Base-by-base conservation (phyloP, 139 green algal genomes). In the Coelastrella sp. region DNA sequence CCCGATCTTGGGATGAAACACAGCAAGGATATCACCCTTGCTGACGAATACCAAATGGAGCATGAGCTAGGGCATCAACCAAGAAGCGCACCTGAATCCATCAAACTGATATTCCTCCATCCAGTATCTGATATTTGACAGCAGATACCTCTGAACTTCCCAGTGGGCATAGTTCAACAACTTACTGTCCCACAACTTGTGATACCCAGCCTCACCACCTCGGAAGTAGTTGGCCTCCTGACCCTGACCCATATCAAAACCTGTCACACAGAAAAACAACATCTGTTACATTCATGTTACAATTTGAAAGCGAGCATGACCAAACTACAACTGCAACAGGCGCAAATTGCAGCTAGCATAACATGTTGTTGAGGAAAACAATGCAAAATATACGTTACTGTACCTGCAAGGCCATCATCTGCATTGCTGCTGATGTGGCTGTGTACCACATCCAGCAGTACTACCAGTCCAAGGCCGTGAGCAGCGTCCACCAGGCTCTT, bases 401-500 rank as follows among this genome's bases (percentile, higher is more conserved):
- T n/a, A 88, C 92, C 92, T 86, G 95, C 94, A 41, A 99, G 85
- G 9, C 97, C 97, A 80, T 99, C 97, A 7, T 95, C 89, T 0
- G 64, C 88, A 82, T 98, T 99, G 88, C 64, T 93, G 66, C 86
- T 94, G 71, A 97, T 95, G 90, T 99, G 97, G 13, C 83, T 94
- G 89, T 99, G 96, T 57, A 99, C 94, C 23, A 99, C 88, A 81
- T 99, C 97, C 82, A 99, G 90, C 69, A 99, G 89, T 68, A 99
- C 94, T 27, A 79, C 15, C 4, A 99, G 79, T 57, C 97, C 97
- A n/a, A 97, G 51, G 8, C 92, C 73, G 90, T 99, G 97, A 9
- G 97, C 97, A 45, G 89, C 92, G 78, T 99, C 97, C 5, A 99
- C 89, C 35, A 98, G 87, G 25, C 90, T 89, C 92, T 95, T 85